Conservation (phyloP, 106 monocot species). For the Dioscorea zingiberensis region DNA sequence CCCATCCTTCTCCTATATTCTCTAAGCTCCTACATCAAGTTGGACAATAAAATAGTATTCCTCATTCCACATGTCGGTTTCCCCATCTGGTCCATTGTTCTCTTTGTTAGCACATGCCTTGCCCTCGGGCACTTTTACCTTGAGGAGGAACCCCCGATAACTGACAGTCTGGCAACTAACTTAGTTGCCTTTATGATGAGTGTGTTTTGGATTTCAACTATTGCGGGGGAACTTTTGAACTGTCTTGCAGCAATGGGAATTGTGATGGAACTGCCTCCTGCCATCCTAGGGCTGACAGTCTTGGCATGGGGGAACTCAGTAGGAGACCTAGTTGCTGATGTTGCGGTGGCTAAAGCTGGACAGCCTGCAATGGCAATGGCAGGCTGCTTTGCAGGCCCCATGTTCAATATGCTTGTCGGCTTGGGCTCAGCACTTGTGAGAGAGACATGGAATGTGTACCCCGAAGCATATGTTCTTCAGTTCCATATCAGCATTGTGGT, state of each 20-base stretch:
- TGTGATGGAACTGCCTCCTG: slow-evolving; percentile 62
- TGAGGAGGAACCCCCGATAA: slow-evolving; percentile 57
- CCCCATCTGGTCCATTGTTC: slow-evolving; percentile 66
- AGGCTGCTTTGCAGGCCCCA: slow-evolving; percentile 96
- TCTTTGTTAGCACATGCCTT: slow-evolving; percentile 48
- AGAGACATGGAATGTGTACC: slow-evolving; percentile 57
- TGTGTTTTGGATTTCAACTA: slow-evolving; percentile 93
- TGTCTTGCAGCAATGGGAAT: slow-evolving; percentile 56
- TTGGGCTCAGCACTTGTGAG: slow-evolving; percentile 69
- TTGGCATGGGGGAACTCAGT: slow-evolving; percentile 97
- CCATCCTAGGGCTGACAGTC: slow-evolving; percentile 84
- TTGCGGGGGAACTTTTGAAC: slow-evolving; percentile 85
- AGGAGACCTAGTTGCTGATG: slow-evolving; percentile 90
- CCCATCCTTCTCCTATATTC: slow-evolving; percentile 62
- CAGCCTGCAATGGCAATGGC: slow-evolving; percentile 86
- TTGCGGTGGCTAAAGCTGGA: slow-evolving; percentile 77
- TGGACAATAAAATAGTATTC: slow-evolving; percentile 55
- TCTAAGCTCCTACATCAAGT: slow-evolving; percentile 50
- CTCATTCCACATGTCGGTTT: slow-evolving; percentile 43
- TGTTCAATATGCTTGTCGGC: slow-evolving; percentile 97
- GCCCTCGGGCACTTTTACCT: slow-evolving; percentile 51
- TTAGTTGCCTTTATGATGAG: slow-evolving; percentile 80
- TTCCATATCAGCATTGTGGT: slow-evolving; percentile 76
- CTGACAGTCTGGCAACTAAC: slow-evolving; percentile 20
- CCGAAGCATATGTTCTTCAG: slow-evolving; percentile 55